Percentiles rank a stretch among this genome's conserved stretches.
phyloP scores from a whole-genome alignment of 805 yeast species.

The Yamadazyma tumulicola region DNA sequence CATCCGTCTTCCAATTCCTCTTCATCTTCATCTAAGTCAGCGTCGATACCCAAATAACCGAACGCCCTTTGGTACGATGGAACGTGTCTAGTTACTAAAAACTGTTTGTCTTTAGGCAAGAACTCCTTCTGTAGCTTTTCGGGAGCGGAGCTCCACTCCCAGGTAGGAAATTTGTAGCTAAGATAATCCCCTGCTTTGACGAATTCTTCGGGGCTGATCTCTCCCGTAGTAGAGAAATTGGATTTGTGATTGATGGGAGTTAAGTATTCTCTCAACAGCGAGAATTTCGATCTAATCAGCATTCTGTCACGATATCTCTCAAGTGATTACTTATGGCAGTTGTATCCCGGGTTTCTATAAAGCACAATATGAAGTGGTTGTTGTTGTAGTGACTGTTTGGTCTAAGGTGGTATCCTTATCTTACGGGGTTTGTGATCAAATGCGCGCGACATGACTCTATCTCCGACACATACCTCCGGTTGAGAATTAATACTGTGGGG shows the following conservation, averaged over 20 bases:
- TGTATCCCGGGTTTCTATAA: too few species aligned
- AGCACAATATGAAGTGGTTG: too few species aligned
- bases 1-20: conserved; percentile 55
- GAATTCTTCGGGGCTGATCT: conserved; percentile 94
- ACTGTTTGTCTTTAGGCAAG: conserved; percentile 84
- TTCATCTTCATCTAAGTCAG: conserved; percentile 31
- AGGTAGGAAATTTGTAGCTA: conserved; percentile 89
- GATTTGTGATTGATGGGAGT: conserved; percentile 90
- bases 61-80: conserved; percentile 78
- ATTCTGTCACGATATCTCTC: too few species aligned
- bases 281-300: conserved; percentile 64
- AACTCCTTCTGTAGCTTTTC: conserved; percentile 51
- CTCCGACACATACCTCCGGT: too few species aligned
- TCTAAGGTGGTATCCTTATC: too few species aligned
- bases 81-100: conserved; percentile 81
- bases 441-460: too few species aligned
- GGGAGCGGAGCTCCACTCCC: conserved; percentile 71
- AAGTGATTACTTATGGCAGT: too few species aligned
- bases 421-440: too few species aligned
- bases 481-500: too few species aligned
- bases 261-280: conserved; percentile 84
- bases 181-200: conserved; percentile 92
- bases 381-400: too few species aligned
- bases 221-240: conserved; percentile 81
- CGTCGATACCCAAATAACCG: conserved; percentile 44